phyloP scores from a whole-genome alignment of 805 yeast species.

The Tanozyma kutaoensis region DNA sequence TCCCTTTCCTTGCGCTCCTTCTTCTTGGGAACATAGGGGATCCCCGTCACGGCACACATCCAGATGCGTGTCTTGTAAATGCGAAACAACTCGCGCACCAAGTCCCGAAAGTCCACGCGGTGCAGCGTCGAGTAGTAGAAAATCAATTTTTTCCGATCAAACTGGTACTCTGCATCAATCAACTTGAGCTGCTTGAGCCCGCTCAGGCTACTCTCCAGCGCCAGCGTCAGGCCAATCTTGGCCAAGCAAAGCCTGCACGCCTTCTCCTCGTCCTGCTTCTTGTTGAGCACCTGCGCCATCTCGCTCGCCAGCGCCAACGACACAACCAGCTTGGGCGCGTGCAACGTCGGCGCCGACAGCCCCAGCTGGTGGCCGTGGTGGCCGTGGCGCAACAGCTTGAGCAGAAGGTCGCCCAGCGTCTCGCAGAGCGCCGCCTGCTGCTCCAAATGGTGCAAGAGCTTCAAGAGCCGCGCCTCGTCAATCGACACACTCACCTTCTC shows the following conservation, averaged over 20 bases:
- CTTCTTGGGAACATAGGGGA: constrained; percentile 12
- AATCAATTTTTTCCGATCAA: constrained; percentile 65
- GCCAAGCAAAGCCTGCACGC: background rate
- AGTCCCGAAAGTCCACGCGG: constrained; percentile 60
- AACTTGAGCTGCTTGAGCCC: constrained; percentile 43
- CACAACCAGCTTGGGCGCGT: constrained; percentile 56
- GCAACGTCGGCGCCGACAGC: constrained; percentile 22
- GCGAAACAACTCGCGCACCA: constrained; percentile 62
- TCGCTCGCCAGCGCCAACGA: constrained; percentile 52
- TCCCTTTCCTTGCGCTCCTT: background rate
- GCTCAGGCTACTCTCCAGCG: too few relatives aligned
- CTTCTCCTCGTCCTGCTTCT: constrained; percentile 55
- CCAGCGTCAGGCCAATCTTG: background rate
- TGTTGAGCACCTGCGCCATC: constrained; percentile 40
- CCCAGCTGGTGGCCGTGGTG: constrained; percentile 1
- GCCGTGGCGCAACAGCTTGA: constrained; percentile 8
- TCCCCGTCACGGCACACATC: constrained; percentile 58
- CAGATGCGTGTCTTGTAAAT: constrained; percentile 71
- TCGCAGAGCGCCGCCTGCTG: constrained; percentile 51
- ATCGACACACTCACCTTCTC: constrained; percentile 41
- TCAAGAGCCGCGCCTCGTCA: constrained; percentile 57
- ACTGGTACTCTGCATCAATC: constrained; percentile 70
- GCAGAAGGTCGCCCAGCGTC: constrained; percentile 10
- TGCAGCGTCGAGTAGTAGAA: constrained; percentile 42
- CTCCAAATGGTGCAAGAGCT: constrained; percentile 54